Percentiles rank a stretch among this genome's conserved stretches.
These are phyloP conservation scores for Solanum okadae DNA, from an alignment of 257 asterid species.

Conservation along the genomic window DNA sequence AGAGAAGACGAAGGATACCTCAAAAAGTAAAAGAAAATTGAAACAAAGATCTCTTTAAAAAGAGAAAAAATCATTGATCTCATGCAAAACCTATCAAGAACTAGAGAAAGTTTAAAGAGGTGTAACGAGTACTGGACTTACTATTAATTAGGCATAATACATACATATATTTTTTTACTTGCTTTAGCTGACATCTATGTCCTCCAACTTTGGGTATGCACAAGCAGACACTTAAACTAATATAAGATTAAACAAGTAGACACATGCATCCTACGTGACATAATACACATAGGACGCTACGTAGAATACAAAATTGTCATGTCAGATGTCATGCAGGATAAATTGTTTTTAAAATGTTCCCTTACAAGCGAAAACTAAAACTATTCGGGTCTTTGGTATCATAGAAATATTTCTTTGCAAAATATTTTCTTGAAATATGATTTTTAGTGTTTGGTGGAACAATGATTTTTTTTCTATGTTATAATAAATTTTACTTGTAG, in stretches of 20 bases:
- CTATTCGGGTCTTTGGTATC: background rate
- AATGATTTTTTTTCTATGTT: background rate
- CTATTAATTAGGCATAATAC: background rate
- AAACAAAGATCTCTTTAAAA: background rate
- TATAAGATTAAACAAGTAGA: background rate
- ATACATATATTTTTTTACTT: too few species aligned
- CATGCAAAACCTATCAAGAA: background rate
- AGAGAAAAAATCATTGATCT: background rate
- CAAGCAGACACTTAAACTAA: background rate
- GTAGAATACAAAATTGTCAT: background rate
- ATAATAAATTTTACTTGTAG: background rate
- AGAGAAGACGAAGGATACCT: background rate
- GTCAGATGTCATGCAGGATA: background rate
- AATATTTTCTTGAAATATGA: too few species aligned
- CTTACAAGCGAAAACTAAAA: background rate
- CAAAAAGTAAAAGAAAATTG: background rate
- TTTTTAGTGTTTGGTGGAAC: background rate
- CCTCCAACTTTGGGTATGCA: background rate
- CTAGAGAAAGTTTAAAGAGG: background rate
- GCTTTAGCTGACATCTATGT: background rate
- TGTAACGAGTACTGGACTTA: background rate
- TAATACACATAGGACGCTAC: background rate
- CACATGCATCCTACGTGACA: background rate
- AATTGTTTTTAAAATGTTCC: too few species aligned
- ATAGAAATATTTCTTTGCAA: too few species aligned